Base-by-base conservation (phyloP, 352 stramenopile genomes). In the Globisporangium heterothallicum region DNA sequence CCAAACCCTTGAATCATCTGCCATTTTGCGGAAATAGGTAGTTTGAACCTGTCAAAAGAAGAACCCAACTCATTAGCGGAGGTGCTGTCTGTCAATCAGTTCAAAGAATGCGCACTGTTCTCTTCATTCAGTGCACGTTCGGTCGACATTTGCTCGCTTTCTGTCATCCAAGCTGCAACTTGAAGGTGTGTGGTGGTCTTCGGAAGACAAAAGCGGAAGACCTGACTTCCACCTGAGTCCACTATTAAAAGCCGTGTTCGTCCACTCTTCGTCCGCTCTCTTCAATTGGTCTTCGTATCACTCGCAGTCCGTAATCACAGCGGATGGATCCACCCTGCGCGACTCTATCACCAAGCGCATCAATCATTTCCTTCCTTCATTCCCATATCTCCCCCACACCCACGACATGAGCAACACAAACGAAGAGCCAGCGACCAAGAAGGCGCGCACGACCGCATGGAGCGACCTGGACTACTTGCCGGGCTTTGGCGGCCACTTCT, bases 401-500 rank as follows among this genome's bases (percentile, higher is more conserved):
- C 2, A 45, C 35, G 16, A 36, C 12, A 55, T 55, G 49, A 47
- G 25, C 3, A 18, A 35, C 10, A 30, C 49, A 0, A 56, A 26
- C 49, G 21, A 27, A 18, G 38, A 47, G 13, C 26, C 41, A 3
- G n/a, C 27, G 18, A 21, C 30, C 29, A 42, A 52, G 45, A 52
- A 52, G 45, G 45, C 38, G 18, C 49, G 49, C 49, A 40, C 36
- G 4, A 6, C 30, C 21, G 13, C 6, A 14, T 35, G 24, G 30
- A 44, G 30, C 30, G 60, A 75, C 22, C 62, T 97, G 32, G 49
- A 73, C 51, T 98, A 98, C 65, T 72, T 91, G 41, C 68, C 76
- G 29, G 94, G 94, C 30, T 98, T 98, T 53, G 92, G 86, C 52
- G 97, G 96, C 61, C 68, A 97, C 38, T 97, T 98, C 58, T 88